Base-by-base conservation (phyloP, 2,329 filamentous ascomycete genomes). In the Ophiostoma sp. region DNA sequence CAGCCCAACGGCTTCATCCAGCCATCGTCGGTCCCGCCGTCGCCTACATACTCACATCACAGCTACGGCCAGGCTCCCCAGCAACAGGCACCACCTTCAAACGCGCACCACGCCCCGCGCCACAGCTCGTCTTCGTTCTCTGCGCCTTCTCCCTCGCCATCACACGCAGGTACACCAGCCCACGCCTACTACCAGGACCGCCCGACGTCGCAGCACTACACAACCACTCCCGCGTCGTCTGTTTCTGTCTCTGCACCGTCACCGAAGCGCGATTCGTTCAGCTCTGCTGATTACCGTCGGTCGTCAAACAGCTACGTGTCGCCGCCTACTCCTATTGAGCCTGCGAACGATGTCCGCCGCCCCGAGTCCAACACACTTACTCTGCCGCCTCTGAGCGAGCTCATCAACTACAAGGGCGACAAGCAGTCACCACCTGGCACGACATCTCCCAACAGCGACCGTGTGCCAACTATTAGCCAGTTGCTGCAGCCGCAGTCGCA, bases 11-110 rank as follows among this genome's bases (percentile, higher is more conserved):
- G 5, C n/a, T 68, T 66, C 49, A 66, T 72, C 27, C 74, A 74
- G 68, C 70, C 75, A 55, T 72, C 74, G 6, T 77, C 76, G 1
- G 73, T 76, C 14, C 76, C 77, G 4, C 72, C 73, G 2, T 78
- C 77, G 44, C 77, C 77, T 0, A 74, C 75, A 36, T 64, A 64
- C 42, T 60, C 55, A 0, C 38, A 63, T 8, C 60, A 27, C 27
- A 41, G 40, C 40, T 18, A 63, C 7, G 4, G 60, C 40, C 73
- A 74, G 42, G 73, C 72, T 2, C 72, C 74, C 40, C 75, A 75
- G 66, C 69, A 66, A n/a, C 70, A 69, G 63, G 66, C 65, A 11
- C 27, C 40, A 6, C 67, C 60, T 38, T 67, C 69, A 14, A 44
- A 60, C 5, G 63, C 67, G 45, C 67, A 66, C 9, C 69, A 66